Evolutionary conservation across 768 basidiomycete species (phyloP).

Genomic region (Grammothele lineata): DNA sequence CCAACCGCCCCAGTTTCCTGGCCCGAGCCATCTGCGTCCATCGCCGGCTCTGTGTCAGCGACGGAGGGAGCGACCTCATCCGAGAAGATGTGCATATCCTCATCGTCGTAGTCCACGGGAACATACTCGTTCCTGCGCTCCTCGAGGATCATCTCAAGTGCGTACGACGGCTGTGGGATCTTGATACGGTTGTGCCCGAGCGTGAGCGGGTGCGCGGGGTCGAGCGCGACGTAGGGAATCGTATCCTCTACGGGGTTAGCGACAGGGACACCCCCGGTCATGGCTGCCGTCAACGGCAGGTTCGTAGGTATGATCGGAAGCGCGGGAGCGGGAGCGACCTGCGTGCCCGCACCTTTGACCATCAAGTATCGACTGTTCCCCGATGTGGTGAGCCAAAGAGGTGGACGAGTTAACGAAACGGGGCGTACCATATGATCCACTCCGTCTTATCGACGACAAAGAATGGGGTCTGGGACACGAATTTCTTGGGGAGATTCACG

Average conservation of each 20-base stretch:
- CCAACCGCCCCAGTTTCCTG: neutral
- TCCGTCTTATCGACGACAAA: constrained; percentile 60
- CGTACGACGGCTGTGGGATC: constrained; percentile 56
- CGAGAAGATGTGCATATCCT: constrained; percentile 45
- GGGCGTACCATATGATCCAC: constrained; percentile 64
- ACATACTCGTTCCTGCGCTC: constrained; percentile 36
- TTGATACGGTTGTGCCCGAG: constrained; percentile 31
- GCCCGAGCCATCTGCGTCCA: too few species aligned
- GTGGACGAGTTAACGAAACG: neutral
- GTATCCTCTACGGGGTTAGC: neutral
- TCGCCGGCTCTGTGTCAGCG: neutral
- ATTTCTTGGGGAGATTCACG: constrained; percentile 54
- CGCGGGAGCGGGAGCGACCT: neutral
- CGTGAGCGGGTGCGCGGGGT: constrained; percentile 43
- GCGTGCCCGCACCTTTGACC: constrained; percentile 33
- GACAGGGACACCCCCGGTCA: too few species aligned
- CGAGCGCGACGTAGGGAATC: constrained; percentile 43
- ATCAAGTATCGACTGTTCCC: constrained; percentile 58
- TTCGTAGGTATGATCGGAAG: neutral
- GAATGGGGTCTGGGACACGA: constrained; percentile 47
- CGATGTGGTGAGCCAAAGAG: neutral
- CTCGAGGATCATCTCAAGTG: constrained; percentile 44
- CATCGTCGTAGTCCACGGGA: constrained; percentile 45
- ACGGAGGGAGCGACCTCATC: neutral
- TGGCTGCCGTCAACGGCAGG: too few species aligned